Conservation (phyloP, 306 rosid species). For the Vigna trinervia region DNA sequence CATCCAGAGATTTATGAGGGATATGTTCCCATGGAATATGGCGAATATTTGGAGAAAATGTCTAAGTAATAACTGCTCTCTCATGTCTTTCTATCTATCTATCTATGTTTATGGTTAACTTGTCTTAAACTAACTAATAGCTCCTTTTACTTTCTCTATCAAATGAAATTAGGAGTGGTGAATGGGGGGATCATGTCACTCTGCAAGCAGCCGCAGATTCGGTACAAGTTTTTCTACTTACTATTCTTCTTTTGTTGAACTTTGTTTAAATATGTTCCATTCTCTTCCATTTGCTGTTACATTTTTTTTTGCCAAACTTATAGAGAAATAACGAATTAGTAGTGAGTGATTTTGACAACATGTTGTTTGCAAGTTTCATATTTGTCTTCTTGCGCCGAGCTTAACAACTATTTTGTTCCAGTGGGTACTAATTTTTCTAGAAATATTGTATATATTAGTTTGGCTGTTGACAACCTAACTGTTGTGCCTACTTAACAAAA, state of each 20-base stretch:
- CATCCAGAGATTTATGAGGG: slow-evolving; percentile 83
- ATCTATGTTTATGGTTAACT: not conserved
- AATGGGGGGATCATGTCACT: slow-evolving; percentile 97
- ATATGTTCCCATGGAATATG: slow-evolving; percentile 87
- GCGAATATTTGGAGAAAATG: slow-evolving; percentile 77
- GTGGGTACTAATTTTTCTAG: not conserved
- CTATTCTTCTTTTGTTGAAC: slow-evolving; percentile 22
- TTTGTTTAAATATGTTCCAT: slow-evolving; percentile 15
- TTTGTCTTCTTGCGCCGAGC: slow-evolving; percentile 1
- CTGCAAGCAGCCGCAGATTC: slow-evolving; percentile 89
- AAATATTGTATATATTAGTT: not conserved
- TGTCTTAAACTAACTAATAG: slow-evolving; percentile 26
- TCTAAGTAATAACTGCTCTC: slow-evolving; percentile 54
- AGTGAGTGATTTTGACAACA: not conserved
- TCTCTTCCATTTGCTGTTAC: not conserved
- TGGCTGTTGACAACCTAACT: slow-evolving; percentile 2
- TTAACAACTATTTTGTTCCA: not conserved
- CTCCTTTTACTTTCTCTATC: slow-evolving; percentile 36
- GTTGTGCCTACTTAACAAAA: not conserved
- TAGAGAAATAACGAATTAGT: slow-evolving; percentile 1
- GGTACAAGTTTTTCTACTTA: slow-evolving; percentile 53
- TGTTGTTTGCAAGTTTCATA: slow-evolving; percentile 2
- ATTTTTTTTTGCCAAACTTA: not conserved
- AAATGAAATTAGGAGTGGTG: slow-evolving; percentile 71
- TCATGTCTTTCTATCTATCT: not conserved